Conservation (phyloP, 495 filamentous ascomycete genomes). For the Hypoxylon trugodes region DNA sequence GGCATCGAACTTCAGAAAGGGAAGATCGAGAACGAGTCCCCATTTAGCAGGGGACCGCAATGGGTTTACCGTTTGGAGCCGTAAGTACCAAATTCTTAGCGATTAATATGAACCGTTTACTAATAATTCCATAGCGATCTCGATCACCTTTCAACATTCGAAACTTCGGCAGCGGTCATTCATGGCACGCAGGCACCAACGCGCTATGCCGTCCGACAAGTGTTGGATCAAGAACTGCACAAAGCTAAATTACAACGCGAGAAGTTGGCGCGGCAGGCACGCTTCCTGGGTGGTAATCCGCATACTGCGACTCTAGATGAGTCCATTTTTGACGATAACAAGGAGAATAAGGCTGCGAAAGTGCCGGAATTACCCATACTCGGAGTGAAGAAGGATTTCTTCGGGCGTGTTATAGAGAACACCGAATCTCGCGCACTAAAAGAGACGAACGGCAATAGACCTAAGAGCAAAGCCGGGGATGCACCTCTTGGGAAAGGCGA, state of each 20-base stretch:
- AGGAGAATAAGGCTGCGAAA: slow-evolving; percentile 47
- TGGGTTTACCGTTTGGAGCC: slow-evolving; percentile 97
- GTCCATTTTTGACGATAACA: slow-evolving; percentile 52
- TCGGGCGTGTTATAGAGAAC: slow-evolving; percentile 73
- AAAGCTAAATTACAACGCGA: slow-evolving; percentile 71
- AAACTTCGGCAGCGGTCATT: slow-evolving; percentile 59
- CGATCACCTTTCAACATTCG: slow-evolving; percentile 72
- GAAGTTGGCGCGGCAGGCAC: slow-evolving; percentile 63
- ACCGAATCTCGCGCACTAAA: slow-evolving; percentile 49
- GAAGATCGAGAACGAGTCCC: slow-evolving; percentile 70
- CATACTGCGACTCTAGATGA: slow-evolving; percentile 37
- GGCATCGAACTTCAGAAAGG: slow-evolving; percentile 84
- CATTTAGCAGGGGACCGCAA: slow-evolving; percentile 60
- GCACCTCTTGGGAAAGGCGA: slow-evolving; percentile 54
- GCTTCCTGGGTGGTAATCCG: slow-evolving; percentile 55
- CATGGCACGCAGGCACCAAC: slow-evolving; percentile 68
- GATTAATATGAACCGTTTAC: background rate
- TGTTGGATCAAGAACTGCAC: slow-evolving; percentile 86
- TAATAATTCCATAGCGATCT: slow-evolving; percentile 50
- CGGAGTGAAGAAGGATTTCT: slow-evolving; percentile 85
- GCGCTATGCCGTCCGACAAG: slow-evolving; percentile 88
- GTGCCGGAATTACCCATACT: slow-evolving; percentile 42
- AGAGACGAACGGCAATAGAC: slow-evolving; percentile 51
- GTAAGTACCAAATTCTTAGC: slow-evolving; percentile 58
- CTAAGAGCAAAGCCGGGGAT: slow-evolving; percentile 45